Percentiles rank a stretch among this genome's conserved stretches.
These are phyloP conservation scores for Nemania bipapillata DNA, from an alignment of 2,329 filamentous ascomycete genomes.

Conservation along the genomic window DNA sequence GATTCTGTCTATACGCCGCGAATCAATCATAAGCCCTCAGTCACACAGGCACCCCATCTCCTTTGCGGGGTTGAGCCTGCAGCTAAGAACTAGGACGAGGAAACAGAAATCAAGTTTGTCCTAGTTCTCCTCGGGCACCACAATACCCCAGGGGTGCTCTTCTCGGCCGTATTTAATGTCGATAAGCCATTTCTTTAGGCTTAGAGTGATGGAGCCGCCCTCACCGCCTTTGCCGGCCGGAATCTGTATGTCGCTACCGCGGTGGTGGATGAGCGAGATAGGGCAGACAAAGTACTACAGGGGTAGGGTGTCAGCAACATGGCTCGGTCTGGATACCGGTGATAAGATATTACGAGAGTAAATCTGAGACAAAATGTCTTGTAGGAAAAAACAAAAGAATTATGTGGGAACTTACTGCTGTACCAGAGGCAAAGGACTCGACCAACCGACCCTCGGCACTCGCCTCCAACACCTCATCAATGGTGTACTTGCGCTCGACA, in stretches of 20 bases:
- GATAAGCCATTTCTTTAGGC: slow-evolving; percentile 73
- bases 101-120: background rate
- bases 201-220: slow-evolving; percentile 66
- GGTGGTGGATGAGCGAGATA: slow-evolving; percentile 74
- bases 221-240: slow-evolving; percentile 66
- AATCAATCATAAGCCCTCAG: slow-evolving; percentile 7
- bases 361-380: background rate
- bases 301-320: slow-evolving; percentile 25
- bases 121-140: slow-evolving; percentile 68
- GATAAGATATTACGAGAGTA: background rate
- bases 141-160: slow-evolving; percentile 75
- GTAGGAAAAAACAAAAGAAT: background rate
- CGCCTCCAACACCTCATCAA: slow-evolving; percentile 79
- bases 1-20: background rate
- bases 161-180: slow-evolving; percentile 80
- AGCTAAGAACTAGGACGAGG: background rate
- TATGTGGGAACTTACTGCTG: slow-evolving; percentile 70
- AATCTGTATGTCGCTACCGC: slow-evolving; percentile 70
- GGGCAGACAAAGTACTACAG: slow-evolving; percentile 75
- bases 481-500: slow-evolving; percentile 84
- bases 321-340: background rate
- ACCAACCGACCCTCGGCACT: slow-evolving; percentile 78
- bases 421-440: slow-evolving; percentile 88
- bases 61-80: background rate
- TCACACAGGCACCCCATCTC: slow-evolving; percentile 7